Conservation (phyloP, 352 stramenopile genomes). For the Peronosclerospora sorghi region DNA sequence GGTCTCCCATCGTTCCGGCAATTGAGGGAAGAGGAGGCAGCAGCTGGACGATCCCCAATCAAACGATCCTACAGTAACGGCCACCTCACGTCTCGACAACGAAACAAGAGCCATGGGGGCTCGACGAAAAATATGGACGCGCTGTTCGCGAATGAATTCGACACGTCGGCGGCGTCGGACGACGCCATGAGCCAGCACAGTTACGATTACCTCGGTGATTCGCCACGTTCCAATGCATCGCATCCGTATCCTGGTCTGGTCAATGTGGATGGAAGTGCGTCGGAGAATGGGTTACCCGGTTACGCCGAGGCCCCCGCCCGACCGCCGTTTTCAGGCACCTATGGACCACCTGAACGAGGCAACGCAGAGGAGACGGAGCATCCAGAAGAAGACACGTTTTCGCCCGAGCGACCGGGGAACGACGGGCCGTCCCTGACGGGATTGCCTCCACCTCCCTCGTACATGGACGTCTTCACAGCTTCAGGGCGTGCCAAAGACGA, state of each 20-base stretch:
- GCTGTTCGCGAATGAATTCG: slow-evolving; percentile 7
- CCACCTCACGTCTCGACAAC: slow-evolving; percentile 5
- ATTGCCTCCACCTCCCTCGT: slow-evolving; percentile 34
- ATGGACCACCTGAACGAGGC: slow-evolving; percentile 1
- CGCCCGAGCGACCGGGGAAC: slow-evolving; percentile 9
- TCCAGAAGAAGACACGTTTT: slow-evolving; percentile 27
- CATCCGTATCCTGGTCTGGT: slow-evolving; percentile 6
- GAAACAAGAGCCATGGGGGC: slow-evolving; percentile 13
- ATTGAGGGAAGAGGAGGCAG: slow-evolving; percentile 38
- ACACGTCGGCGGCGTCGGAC: slow-evolving; percentile 25
- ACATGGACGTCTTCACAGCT: slow-evolving; percentile 42
- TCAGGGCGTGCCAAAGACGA: slow-evolving; percentile 25
- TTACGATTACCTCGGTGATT: slow-evolving; percentile 22
- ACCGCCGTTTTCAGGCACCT: slow-evolving; percentile 10
- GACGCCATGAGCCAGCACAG: slow-evolving; percentile 23
- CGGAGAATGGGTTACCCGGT: slow-evolving; percentile 5
- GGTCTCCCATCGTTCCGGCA: slow-evolving; percentile 50
- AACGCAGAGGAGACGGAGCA: slow-evolving; percentile 4
- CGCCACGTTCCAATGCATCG: slow-evolving; percentile 18
- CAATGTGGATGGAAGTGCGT: slow-evolving; percentile 7
- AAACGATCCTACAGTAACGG: slow-evolving; percentile 19
- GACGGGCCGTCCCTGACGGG: slow-evolving; percentile 18
- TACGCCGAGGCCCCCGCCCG: slow-evolving; percentile 14
- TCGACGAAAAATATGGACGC: slow-evolving; percentile 13
- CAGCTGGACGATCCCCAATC: slow-evolving; percentile 14